phyloP scores from a whole-genome alignment of 495 filamentous ascomycete genomes.

The Tuber umbilicatum region DNA sequence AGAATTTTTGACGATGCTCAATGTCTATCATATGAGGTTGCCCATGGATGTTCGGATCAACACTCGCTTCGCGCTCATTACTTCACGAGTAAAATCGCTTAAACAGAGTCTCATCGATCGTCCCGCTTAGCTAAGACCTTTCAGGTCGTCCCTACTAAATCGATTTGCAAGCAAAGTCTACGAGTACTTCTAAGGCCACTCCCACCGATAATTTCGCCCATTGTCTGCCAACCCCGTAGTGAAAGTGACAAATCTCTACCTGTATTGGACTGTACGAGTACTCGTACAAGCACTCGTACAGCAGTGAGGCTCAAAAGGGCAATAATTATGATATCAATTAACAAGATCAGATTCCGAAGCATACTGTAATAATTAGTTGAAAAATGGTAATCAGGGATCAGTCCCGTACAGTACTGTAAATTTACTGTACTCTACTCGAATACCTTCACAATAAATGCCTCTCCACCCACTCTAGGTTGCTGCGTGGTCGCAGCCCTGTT shows the following conservation, averaged over 20 bases:
- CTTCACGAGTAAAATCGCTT: not conserved
- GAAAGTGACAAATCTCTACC: not conserved
- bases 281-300: too few species aligned
- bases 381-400: not conserved
- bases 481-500: not conserved
- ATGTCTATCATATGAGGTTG: not conserved
- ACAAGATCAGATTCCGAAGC: not conserved
- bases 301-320: not conserved
- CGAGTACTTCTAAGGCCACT: not conserved
- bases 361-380: not conserved
- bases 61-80: not conserved
- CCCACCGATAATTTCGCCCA: not conserved
- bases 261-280: too few species aligned
- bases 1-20: not conserved
- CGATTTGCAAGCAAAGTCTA: not conserved
- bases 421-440: too few species aligned
- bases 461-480: not conserved
- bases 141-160: not conserved
- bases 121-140: not conserved
- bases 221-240: not conserved
- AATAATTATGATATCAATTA: not conserved
- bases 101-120: not conserved
- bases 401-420: not conserved
- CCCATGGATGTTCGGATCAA: not conserved
- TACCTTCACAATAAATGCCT: not conserved